These are phyloP conservation scores for Trichosporon sp. DNA, from an alignment of 1,284 basidiomycete species.

Conservation along the genomic window DNA sequence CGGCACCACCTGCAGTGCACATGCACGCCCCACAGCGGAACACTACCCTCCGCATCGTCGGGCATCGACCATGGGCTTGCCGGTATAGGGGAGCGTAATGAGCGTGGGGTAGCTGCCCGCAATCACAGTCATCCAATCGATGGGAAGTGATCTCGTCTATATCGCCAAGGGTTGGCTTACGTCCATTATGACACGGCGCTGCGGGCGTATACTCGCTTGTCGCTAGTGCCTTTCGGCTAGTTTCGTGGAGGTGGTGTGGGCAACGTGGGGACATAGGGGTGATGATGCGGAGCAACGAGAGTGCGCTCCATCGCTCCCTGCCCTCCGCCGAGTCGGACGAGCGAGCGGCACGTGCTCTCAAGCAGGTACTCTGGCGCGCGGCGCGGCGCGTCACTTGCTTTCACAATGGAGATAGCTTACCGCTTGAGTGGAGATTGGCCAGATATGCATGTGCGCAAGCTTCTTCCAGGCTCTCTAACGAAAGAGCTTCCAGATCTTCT, in stretches of 20 bases:
- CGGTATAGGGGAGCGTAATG: no score
- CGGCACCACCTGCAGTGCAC: background rate
- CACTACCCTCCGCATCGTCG: no score
- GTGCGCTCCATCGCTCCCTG: background rate
- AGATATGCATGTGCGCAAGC: background rate
- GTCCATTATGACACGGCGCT: no score
- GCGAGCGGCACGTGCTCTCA: background rate
- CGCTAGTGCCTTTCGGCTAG: background rate
- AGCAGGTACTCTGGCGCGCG: no score
- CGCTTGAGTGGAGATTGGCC: background rate
- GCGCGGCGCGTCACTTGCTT: background rate
- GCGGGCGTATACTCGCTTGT: background rate
- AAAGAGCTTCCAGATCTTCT: no score
- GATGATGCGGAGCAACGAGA: background rate
- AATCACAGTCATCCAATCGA: no score
- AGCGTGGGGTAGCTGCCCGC: no score
- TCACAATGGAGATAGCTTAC: background rate
- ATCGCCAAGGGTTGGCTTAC: no score
- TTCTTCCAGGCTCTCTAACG: background rate
- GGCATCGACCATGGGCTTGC: no score
- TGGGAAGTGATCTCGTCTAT: no score
- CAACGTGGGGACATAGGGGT: background rate
- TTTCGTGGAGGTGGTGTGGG: background rate
- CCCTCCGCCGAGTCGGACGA: background rate
- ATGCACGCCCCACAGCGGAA: no score